Base-by-base conservation (phyloP, 2,329 filamentous ascomycete species). In the Exutisphaerella laricina region DNA sequence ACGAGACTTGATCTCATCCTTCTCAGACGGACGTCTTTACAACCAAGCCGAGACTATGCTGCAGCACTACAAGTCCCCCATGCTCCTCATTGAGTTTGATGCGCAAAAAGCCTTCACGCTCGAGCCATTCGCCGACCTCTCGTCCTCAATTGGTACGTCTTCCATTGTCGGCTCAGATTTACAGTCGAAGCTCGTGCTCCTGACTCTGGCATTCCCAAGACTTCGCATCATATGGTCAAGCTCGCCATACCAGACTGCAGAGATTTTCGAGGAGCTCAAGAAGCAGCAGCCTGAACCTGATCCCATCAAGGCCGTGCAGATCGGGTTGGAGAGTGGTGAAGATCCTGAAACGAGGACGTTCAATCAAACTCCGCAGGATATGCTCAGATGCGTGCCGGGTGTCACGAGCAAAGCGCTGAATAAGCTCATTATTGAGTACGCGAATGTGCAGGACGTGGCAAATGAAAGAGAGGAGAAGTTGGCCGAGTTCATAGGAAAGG, bases 21-120 rank as follows among this genome's bases (percentile, higher is more conserved):
- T 98, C 68, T 83, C 84, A 54, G 89, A 95, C 62, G 92, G 92
- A 9, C 83, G 92, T 2, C 76, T 98, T 10, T 98, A 88, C 70
- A 86, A 80, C 56, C 92, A 98, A 70, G 84, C 85, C 29, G 90
- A 97, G 66, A 82, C 85, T 35, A 97, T 98, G 90, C 84, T 94
- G 46, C 80, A 87, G 62, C 82, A 97, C 68, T 98, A 98, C 77
- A 84, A 84, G 59, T 81, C 69, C 53, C 84, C 88, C 0, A 86
- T 97, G 78, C 79, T 98, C 5, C 78, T 98, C 32, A 97, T 98
- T 59, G 92, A 98, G 66, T 98, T 98, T 64, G 89, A 96, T 63
- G 85, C 94, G 62, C 90, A 94, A 70, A 96, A 94, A 65, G 90
- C 87, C 3, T 98, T 98, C 66, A 97, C 89, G 0, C 80, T 98